Evolutionary conservation across 306 rosid genomes (phyloP), one percentile per base, ranked within the genome.

Genomic region (Vigna mungo): DNA sequence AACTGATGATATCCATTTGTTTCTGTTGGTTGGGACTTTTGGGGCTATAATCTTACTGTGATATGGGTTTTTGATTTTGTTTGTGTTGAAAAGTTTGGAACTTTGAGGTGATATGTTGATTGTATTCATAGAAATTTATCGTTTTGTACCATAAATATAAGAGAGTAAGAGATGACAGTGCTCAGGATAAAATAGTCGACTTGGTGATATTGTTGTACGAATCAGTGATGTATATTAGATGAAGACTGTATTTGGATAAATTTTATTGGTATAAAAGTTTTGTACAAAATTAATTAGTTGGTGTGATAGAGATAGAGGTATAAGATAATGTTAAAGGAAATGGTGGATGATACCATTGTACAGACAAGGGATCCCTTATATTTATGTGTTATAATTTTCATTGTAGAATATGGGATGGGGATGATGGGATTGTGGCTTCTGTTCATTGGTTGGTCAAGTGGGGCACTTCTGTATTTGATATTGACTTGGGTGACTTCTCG

Each of bases 51-150:
- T n/a, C 32, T 64, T 7, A 10, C 9, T 37, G 0, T 67, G 55
- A 37, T 9, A 54, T 56, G 2, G 3, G 44, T 63, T 8, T 47
- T 65, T 37, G 66, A 55, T 16, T 51, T 12, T 39, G 3, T 34
- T 25, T 72, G 44, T 12, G 30, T 53, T 52, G 72, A 3, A 47
- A 68, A 58, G 44, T 41, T 55, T 80, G 53, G 21, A 61, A 61
- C 73, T 75, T 75, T 75, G 58, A n/a, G n/a, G 49, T 73, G 68
- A 30, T 9, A 21, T 71, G 34, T 51, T 36, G 44, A 53, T 37
- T 62, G 8, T 47, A 12, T 47, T 47, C 17, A 3, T 14, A 55
- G 30, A 56, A 56, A 56, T 56, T 23, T 23, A 23, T 23, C 10
- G 1, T 9, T 54, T 54, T 20, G 2, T 20, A 53, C 14, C 20